These are phyloP conservation scores for Peziza echinospora DNA, from an alignment of 495 filamentous ascomycete genomes.

Conservation along the genomic window DNA sequence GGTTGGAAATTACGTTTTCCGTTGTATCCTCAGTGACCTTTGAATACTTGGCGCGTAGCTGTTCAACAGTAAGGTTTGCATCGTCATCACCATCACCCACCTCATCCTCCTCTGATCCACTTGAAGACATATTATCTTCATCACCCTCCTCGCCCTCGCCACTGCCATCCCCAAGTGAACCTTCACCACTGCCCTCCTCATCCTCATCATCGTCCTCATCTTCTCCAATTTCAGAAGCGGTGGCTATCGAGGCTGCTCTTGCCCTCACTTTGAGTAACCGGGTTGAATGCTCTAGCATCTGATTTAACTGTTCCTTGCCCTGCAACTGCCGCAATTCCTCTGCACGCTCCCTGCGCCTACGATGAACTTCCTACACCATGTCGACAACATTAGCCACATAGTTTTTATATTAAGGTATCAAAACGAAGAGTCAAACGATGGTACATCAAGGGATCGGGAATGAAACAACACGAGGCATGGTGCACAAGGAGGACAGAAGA, in stretches of 20 bases:
- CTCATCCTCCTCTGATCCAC: conserved; percentile 28
- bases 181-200: conserved; percentile 27
- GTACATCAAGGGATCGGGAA: too few species aligned
- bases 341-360: conserved; percentile 11
- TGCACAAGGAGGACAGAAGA: too few species aligned
- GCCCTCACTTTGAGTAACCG: conserved; percentile 17
- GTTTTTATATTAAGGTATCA: too few species aligned
- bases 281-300: conserved; percentile 19
- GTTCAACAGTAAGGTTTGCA: conserved; percentile 54
- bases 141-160: conserved; percentile 27
- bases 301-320: conserved; percentile 18
- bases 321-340: conserved; percentile 16
- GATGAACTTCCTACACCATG: conserved; percentile 14
- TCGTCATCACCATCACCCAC: conserved; percentile 31
- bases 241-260: conserved; percentile 7
- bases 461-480: too few species aligned
- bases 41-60: conserved; percentile 60
- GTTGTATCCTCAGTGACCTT: conserved; percentile 2
- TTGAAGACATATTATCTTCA: conserved; percentile 24
- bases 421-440: too few species aligned
- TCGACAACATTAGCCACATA: not conserved
- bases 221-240: conserved; percentile 6
- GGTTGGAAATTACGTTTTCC: not conserved
- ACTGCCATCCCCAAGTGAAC: conserved; percentile 31
- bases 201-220: conserved; percentile 19